Conservation (phyloP, 208 protist species). For the Herpetomonas tarakana region DNA sequence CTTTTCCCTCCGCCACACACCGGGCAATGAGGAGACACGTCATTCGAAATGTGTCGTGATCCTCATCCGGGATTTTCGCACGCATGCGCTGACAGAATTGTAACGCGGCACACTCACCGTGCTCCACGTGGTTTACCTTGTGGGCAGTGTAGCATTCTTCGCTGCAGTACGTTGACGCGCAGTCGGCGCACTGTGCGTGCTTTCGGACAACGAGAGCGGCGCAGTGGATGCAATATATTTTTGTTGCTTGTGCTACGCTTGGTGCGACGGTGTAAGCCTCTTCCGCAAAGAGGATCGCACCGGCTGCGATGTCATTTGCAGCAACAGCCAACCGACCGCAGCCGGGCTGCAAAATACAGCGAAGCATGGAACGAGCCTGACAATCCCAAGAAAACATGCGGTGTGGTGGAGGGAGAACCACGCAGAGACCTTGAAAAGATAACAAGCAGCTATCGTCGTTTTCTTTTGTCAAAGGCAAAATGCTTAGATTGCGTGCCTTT, state of each 20-base stretch:
- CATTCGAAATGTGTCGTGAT: conserved; percentile 32
- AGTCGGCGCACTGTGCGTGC: conserved; percentile 10
- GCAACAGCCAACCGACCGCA: conserved; percentile 23
- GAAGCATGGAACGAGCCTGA: conserved; percentile 9
- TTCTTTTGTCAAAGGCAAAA: neutral
- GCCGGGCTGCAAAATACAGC: conserved; percentile 12
- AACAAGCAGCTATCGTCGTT: neutral
- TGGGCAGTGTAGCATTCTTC: conserved; percentile 15
- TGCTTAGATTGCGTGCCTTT: neutral
- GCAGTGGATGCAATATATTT: conserved; percentile 22
- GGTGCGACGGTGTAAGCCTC: conserved; percentile 23
- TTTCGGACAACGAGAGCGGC: neutral
- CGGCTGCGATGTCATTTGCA: conserved; percentile 16
- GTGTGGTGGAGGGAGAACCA: neutral
- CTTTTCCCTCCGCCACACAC: conserved; percentile 24
- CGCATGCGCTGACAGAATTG: conserved; percentile 11
- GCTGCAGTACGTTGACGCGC: conserved; percentile 15
- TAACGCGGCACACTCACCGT: conserved; percentile 25
- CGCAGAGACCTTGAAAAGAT: neutral
- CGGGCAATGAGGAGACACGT: conserved; percentile 12
- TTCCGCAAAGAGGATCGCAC: conserved; percentile 25
- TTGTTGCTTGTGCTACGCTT: conserved; percentile 10
- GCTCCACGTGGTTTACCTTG: neutral
- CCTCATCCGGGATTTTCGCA: conserved; percentile 15
- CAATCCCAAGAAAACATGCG: neutral